Evolutionary conservation across 805 yeast genomes (phyloP).

Genomic region (Monosporozyma aerobia): DNA sequence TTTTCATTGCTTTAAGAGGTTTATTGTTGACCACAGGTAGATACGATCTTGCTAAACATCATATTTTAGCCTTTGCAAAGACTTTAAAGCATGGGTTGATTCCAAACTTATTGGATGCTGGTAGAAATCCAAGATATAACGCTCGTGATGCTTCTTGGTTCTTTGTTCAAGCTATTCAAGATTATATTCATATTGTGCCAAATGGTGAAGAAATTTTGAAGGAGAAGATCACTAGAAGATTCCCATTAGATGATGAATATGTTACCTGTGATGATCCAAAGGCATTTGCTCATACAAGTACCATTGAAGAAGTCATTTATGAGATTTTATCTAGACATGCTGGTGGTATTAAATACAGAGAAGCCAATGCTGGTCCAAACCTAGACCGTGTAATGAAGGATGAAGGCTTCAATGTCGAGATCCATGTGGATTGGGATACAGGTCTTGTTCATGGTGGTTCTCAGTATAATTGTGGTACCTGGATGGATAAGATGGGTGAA

Average conservation of each 20-base stretch:
- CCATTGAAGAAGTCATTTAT: constrained; percentile 67
- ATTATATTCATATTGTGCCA: constrained; percentile 61
- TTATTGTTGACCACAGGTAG: constrained; percentile 70
- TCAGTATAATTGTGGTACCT: constrained; percentile 90
- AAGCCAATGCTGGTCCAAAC: constrained; percentile 87
- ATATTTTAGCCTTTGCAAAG: constrained; percentile 78
- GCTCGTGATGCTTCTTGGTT: constrained; percentile 98
- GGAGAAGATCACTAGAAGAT: constrained; percentile 69
- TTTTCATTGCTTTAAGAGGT: constrained; percentile 81
- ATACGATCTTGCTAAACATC: constrained; percentile 66
- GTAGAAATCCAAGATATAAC: constrained; percentile 86
- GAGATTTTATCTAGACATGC: constrained; percentile 89
- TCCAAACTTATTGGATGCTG: constrained; percentile 88
- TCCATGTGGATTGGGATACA: constrained; percentile 77
- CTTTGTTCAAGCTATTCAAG: constrained; percentile 81
- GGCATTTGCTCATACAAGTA: constrained; percentile 65
- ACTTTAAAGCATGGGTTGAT: constrained; percentile 92
- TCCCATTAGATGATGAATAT: constrained; percentile 81
- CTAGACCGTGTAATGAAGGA: constrained; percentile 88
- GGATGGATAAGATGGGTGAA: constrained; percentile 99
- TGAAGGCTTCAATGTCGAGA: constrained; percentile 81
- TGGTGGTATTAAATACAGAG: constrained; percentile 74
- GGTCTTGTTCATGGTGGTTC: constrained; percentile 90
- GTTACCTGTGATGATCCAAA: constrained; percentile 56
- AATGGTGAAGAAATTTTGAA: constrained; percentile 57